Evolutionary conservation across 306 rosid genomes (phyloP), one percentile per base, ranked within the genome.

Genomic region (Heteromeles arbutifolia): DNA sequence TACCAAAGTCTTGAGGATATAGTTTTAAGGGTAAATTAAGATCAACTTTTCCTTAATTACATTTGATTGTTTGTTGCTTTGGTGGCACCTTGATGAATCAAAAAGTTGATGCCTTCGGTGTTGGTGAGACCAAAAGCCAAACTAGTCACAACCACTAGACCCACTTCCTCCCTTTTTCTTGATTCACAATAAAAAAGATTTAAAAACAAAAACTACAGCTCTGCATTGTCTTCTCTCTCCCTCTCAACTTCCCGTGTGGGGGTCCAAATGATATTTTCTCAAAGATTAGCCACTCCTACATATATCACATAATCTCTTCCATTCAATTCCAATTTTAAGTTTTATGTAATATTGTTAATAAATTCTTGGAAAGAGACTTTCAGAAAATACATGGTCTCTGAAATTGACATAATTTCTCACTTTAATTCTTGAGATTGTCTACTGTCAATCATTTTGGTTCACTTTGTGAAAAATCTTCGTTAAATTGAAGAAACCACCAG

Each of bases 111-210:
- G 59, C 77, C 45, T 7, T 61, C 62, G 59, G 32, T 62, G 70
- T 61, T 74, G 59, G 32, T 62, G 70, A 62, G 31, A 61, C 77
- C 59, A 74, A 74, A 74, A 44, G 77, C 58, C 77, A 25, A 73
- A 41, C 37, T 6, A 73, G 26, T 44, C 61, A 4, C 70, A 26
- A 50, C 73, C 64, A 52, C 56, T 25, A 22, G 58, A 50, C 43
- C 8, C 54, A 15, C 25, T 22, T 32, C 54, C 41, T 58, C 39
- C 37, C 21, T 19, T 74, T 73, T 44, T 7, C 58, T 43, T 66
- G 54, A 25, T 53, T 52, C 79, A 66, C 39, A 53, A 9, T 65
- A 0, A 24, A 66, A 32, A 53, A 53, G 28, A 66, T 76, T 53
- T 8, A 44, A 69, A 24, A 66, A 54, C 26, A 76, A 34, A 2